Evolutionary conservation across 768 basidiomycete species (phyloP).

Genomic region (Mycena belliarum): DNA sequence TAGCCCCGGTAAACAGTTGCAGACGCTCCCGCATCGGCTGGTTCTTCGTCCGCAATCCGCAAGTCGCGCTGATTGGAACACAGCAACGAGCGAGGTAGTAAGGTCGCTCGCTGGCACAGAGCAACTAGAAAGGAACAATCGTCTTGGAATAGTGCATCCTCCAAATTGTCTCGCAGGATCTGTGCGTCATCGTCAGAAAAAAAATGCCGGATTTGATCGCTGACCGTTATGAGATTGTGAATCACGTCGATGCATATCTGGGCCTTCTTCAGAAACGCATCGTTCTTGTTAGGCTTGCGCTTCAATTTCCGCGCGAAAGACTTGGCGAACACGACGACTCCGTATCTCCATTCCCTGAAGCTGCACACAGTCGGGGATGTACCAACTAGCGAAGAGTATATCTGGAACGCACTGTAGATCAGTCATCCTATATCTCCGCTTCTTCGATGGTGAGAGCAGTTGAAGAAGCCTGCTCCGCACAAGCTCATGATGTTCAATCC

Average conservation of each 20-base stretch:
- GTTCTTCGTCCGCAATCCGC: background rate
- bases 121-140: background rate
- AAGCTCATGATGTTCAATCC: conserved; percentile 12
- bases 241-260: conserved; percentile 6
- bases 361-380: background rate
- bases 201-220: background rate
- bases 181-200: background rate
- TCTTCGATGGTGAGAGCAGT: background rate
- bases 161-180: conserved; percentile 1
- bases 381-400: too few species aligned
- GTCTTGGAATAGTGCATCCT: background rate
- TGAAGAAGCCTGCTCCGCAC: background rate
- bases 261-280: background rate
- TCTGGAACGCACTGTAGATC: background rate
- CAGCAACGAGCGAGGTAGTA: background rate
- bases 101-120: background rate
- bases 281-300: background rate
- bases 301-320: background rate
- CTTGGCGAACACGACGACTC: background rate
- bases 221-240: conserved; percentile 2
- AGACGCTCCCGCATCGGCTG: conserved; percentile 17
- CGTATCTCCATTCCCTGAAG: background rate
- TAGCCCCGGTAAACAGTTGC: conserved; percentile 21
- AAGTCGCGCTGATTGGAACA: background rate
- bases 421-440: background rate